Conservation (phyloP, 371 early-diverging fungal genomes). For the Mortierella sp. region DNA sequence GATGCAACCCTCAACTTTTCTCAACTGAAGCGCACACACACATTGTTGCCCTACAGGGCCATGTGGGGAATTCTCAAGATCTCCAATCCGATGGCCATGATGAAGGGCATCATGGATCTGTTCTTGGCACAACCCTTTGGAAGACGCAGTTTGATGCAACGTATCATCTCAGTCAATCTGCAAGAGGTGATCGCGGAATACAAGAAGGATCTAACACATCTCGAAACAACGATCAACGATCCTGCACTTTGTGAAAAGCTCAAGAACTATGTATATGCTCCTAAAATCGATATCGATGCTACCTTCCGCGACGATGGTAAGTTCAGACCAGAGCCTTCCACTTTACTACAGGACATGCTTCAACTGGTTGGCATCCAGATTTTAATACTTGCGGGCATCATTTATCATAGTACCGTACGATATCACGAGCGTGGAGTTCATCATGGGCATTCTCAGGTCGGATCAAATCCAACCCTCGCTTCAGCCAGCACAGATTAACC, state of each 20-base stretch:
- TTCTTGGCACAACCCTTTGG: conserved; percentile 78
- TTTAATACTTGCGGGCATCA: no score
- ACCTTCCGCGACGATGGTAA: conserved; percentile 41
- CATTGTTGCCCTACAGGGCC: conserved; percentile 69
- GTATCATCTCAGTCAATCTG: conserved; percentile 66
- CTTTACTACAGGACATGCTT: no score
- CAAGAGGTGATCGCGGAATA: conserved; percentile 62
- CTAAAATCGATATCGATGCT: conserved; percentile 38
- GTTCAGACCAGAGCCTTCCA: not conserved
- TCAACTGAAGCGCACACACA: conserved; percentile 67
- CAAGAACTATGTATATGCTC: conserved; percentile 62
- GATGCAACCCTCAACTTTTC: conserved; percentile 63
- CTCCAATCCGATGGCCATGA: conserved; percentile 73
- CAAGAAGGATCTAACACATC: conserved; percentile 60
- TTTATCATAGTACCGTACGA: conserved; percentile 24
- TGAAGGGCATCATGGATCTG: conserved; percentile 70
- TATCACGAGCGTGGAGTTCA: conserved; percentile 31
- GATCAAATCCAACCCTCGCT: conserved; percentile 58
- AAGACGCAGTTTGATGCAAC: conserved; percentile 67
- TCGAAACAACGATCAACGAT: conserved; percentile 62
- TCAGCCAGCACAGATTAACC: conserved; percentile 56
- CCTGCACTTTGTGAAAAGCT: conserved; percentile 65
- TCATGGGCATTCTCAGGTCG: conserved; percentile 58
- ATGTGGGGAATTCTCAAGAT: conserved; percentile 65
- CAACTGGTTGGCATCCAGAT: no score